phyloP scores from a whole-genome alignment of 371 early-diverging fungal genomes.

The Dichotomocladium elegans region DNA sequence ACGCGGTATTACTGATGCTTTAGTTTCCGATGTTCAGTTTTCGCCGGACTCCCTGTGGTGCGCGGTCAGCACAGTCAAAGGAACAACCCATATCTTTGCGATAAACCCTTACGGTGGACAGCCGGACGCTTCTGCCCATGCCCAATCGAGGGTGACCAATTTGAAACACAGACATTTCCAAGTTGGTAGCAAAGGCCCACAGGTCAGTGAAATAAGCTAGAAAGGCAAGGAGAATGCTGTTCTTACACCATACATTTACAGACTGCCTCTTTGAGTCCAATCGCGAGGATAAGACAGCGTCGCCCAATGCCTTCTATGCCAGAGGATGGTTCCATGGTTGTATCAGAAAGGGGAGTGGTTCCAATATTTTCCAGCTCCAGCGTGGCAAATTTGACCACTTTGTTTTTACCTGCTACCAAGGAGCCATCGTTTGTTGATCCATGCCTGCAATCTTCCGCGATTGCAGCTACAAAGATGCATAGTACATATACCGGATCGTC shows the following conservation, averaged over 20 bases:
- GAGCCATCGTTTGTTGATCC: no score
- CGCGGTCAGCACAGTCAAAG: conserved; percentile 68
- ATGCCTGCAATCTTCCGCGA: no score
- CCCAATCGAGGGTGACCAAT: conserved; percentile 34
- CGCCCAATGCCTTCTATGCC: conserved; percentile 14
- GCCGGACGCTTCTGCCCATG: conserved; percentile 58
- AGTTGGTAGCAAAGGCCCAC: neutral
- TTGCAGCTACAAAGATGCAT: no score
- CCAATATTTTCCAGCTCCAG: no score
- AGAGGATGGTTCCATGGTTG: no score
- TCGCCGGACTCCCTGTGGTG: conserved; percentile 73
- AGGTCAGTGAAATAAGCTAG: no score
- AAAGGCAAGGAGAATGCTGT: neutral
- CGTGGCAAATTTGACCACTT: no score
- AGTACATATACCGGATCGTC: conserved; percentile 19
- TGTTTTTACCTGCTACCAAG: conserved; percentile 28
- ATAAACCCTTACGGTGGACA: conserved; percentile 68
- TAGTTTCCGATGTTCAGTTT: conserved; percentile 65
- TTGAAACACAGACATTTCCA: conserved; percentile 5
- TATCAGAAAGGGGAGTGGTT: no score
- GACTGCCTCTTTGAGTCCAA: neutral
- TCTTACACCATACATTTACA: no score
- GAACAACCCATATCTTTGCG: conserved; percentile 73
- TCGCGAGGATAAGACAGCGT: neutral
- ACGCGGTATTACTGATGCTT: conserved; percentile 75